phyloP scores from a whole-genome alignment of 192 early-diverging fungal genomes.

The Coemansia furcata region DNA sequence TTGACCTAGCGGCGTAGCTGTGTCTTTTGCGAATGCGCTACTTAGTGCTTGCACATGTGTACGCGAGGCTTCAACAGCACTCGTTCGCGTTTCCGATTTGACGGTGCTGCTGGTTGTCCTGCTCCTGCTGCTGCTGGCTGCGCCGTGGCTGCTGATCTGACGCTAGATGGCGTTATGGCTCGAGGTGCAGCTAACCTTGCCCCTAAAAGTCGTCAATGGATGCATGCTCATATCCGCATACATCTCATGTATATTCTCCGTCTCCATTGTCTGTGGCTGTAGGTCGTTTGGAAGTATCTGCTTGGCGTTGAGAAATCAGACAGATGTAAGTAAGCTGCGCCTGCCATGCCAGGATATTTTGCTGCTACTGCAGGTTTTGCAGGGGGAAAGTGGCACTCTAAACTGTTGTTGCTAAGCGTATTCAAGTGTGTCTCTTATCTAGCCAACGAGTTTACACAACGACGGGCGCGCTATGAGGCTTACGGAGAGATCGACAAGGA shows the following conservation, averaged over 20 bases:
- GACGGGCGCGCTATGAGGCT: conserved; percentile 58
- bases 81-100: not conserved
- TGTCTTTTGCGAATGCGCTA: not conserved
- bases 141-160: not conserved
- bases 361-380: not conserved
- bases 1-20: not conserved
- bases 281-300: conserved; percentile 86
- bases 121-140: not conserved
- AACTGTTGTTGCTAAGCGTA: not conserved
- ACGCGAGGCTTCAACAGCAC: not conserved
- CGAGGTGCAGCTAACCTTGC: not conserved
- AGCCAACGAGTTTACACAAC: conserved; percentile 65
- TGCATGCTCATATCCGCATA: conserved; percentile 4
- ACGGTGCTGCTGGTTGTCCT: not conserved
- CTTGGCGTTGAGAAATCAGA: conserved; percentile 80
- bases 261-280: not conserved
- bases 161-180: not conserved
- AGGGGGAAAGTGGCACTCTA: not conserved
- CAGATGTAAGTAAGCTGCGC: conserved; percentile 51
- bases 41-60: not conserved
- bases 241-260: not conserved
- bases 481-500: conserved; percentile 74
- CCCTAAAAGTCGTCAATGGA: not conserved
- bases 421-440: not conserved
- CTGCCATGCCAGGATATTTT: not conserved